Evolutionary conservation across 352 stramenopile species (phyloP).

Genomic region (Globisporangium yorkense): DNA sequence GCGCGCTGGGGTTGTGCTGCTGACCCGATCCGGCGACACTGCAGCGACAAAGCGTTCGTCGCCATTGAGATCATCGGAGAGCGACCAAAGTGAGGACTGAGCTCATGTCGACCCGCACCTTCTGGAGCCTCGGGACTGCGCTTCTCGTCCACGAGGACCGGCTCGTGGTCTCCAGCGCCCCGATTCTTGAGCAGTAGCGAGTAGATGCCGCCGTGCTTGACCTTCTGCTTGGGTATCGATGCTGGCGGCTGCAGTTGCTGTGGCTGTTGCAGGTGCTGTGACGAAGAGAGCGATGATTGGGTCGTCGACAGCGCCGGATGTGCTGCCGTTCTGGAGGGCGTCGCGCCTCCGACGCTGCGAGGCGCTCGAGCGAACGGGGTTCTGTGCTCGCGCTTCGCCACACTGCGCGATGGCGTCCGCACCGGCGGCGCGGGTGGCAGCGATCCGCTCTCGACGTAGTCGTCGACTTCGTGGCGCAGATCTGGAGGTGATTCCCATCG

Average conservation of each 20-base stretch:
- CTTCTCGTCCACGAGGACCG: conserved; percentile 43
- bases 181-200: conserved; percentile 67
- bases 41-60: neutral
- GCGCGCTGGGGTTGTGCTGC: neutral
- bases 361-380: neutral
- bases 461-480: conserved; percentile 12
- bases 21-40: neutral
- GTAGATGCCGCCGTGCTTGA: conserved; percentile 75
- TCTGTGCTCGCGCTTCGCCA: conserved; percentile 5
- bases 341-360: neutral
- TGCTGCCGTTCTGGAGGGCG: neutral
- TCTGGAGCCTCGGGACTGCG: conserved; percentile 17
- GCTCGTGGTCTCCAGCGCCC: conserved; percentile 29
- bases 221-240: conserved; percentile 38
- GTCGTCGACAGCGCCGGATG: neutral
- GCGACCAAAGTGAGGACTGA: neutral
- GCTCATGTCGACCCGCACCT: conserved; percentile 1
- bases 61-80: neutral
- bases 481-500: conserved; percentile 20
- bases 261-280: neutral
- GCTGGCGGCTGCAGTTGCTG: conserved; percentile 1
- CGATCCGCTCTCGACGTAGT: neutral
- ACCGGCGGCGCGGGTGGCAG: neutral
- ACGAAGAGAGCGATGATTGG: neutral
- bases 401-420: conserved; percentile 5